Percentiles rank a stretch among this genome's conserved stretches.
phyloP scores from a whole-genome alignment of 148 eudicot species.

The Camellia japonica region DNA sequence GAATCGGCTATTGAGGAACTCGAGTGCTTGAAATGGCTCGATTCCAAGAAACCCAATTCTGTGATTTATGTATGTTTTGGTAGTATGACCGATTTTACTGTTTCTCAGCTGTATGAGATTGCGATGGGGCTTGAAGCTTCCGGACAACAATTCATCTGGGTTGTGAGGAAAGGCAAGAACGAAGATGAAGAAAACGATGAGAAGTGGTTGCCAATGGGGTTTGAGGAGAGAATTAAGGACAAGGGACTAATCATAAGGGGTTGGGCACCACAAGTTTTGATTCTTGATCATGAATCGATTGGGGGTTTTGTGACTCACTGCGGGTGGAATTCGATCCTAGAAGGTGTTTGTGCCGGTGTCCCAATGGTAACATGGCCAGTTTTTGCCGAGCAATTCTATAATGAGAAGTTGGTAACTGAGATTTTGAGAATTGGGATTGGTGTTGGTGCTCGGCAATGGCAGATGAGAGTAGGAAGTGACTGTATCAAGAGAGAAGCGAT shows the following conservation, averaged over 20 bases:
- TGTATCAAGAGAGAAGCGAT: conserved; percentile 21
- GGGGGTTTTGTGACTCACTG: too few relatives aligned
- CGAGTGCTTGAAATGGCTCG: conserved; percentile 56
- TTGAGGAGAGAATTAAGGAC: conserved; percentile 16
- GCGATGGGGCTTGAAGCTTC: conserved; percentile 52
- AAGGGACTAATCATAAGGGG: too few relatives aligned
- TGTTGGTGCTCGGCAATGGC: conserved; percentile 34
- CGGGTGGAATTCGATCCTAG: conserved; percentile 8
- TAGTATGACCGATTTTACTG: conserved; percentile 18
- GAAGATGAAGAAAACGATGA: background rate
- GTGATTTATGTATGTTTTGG: conserved; percentile 56
- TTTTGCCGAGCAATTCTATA: conserved; percentile 1
- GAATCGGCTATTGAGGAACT: conserved; percentile 33
- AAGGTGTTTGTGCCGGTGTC: conserved; percentile 26
- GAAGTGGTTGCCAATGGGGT: background rate
- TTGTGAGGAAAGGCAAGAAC: conserved; percentile 17
- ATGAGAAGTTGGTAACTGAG: conserved; percentile 28
- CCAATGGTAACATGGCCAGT: conserved; percentile 38
- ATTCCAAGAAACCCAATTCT: conserved; percentile 43
- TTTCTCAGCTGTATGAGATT: conserved; percentile 38
- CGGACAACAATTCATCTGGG: conserved; percentile 8
- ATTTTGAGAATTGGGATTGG: conserved; percentile 29
- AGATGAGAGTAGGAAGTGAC: background rate
- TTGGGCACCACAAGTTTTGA: too few relatives aligned
- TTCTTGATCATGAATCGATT: too few relatives aligned